A percentile compares a stretch with the other conserved stretches of the same genome.
phyloP scores from a whole-genome alignment of 2,329 filamentous ascomycete species.

The Gliomastix tumulicola region DNA sequence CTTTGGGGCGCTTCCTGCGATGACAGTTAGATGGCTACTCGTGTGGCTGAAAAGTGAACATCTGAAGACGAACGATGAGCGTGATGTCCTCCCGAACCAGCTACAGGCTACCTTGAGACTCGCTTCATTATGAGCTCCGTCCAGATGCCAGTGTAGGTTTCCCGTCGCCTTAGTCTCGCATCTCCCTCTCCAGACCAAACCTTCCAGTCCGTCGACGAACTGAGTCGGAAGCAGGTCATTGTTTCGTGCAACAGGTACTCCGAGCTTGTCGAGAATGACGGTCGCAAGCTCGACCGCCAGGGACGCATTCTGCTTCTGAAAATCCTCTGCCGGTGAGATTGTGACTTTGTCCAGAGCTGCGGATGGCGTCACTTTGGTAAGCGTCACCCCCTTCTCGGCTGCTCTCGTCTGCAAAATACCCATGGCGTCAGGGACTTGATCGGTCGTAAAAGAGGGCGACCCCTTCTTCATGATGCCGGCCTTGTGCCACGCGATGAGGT shows the following conservation, averaged over 20 bases:
- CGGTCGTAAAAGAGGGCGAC: slow-evolving; percentile 48
- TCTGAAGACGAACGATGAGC: slow-evolving; percentile 20
- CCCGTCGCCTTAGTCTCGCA: slow-evolving; percentile 57
- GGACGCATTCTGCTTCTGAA: slow-evolving; percentile 53
- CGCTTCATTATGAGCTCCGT: slow-evolving; percentile 89
- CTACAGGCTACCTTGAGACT: slow-evolving; percentile 74
- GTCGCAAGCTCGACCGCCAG: slow-evolving; percentile 46
- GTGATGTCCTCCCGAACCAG: slow-evolving; percentile 70
- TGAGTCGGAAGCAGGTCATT: slow-evolving; percentile 47
- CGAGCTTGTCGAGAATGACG: slow-evolving; percentile 36
- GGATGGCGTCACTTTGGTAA: slow-evolving; percentile 37
- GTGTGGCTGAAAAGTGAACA: too few relatives aligned
- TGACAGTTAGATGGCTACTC: background rate
- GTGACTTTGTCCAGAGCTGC: slow-evolving; percentile 35
- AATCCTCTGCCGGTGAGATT: slow-evolving; percentile 44
- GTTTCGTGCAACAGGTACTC: slow-evolving; percentile 17
- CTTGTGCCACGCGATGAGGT: slow-evolving; percentile 68
- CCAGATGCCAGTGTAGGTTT: slow-evolving; percentile 72
- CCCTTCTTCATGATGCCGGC: slow-evolving; percentile 62
- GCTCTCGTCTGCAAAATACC: slow-evolving; percentile 44
- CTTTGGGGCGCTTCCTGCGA: slow-evolving; percentile 29
- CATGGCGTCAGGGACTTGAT: slow-evolving; percentile 38
- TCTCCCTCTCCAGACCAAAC: slow-evolving; percentile 71
- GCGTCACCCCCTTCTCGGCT: slow-evolving; percentile 41
- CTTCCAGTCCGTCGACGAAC: slow-evolving; percentile 67